These are phyloP conservation scores for Colletotrichum godetiae DNA, from an alignment of 2,329 filamentous ascomycete species.

Conservation along the genomic window DNA sequence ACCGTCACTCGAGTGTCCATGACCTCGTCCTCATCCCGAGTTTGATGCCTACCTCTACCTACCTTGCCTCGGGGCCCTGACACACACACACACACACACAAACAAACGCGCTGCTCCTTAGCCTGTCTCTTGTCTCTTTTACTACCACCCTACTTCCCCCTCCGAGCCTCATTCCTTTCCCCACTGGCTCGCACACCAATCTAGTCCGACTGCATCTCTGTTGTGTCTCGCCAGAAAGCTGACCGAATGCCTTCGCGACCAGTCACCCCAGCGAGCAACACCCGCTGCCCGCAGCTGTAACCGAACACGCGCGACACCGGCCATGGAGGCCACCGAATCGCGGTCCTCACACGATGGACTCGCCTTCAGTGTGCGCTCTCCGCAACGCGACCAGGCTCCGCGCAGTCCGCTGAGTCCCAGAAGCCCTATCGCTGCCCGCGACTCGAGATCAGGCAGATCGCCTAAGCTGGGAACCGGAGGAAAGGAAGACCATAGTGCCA, in stretches of 20 bases:
- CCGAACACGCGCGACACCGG: constrained; percentile 5
- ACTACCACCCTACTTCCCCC: constrained; percentile 12
- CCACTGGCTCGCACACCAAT: no score
- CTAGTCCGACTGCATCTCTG: not conserved
- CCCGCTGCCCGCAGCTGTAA: constrained; percentile 33
- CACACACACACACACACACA: constrained; percentile 4
- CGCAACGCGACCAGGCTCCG: constrained; percentile 24
- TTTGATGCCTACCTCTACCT: constrained; percentile 11
- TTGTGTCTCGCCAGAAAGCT: constrained; percentile 12
- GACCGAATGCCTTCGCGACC: constrained; percentile 29
- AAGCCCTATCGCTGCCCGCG: constrained; percentile 19
- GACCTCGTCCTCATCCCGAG: constrained; percentile 3
- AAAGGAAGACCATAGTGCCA: constrained; percentile 34
- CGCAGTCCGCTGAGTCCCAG: constrained; percentile 27
- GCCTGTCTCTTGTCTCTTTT: not conserved
- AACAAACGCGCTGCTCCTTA: constrained; percentile 33
- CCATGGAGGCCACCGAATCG: constrained; percentile 42
- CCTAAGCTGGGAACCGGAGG: constrained; percentile 37
- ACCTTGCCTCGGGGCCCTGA: not conserved
- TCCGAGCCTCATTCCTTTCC: constrained; percentile 7
- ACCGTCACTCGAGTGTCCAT: not conserved
- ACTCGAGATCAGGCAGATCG: constrained; percentile 35
- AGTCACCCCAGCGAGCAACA: constrained; percentile 37
- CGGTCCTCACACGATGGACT: constrained; percentile 23
- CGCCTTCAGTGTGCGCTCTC: constrained; percentile 28